Percentiles rank a stretch among this genome's conserved stretches.
Evolutionary conservation across 2,329 filamentous ascomycete genomes (phyloP).

Genomic region (Pseudogymnoascus sp.): DNA sequence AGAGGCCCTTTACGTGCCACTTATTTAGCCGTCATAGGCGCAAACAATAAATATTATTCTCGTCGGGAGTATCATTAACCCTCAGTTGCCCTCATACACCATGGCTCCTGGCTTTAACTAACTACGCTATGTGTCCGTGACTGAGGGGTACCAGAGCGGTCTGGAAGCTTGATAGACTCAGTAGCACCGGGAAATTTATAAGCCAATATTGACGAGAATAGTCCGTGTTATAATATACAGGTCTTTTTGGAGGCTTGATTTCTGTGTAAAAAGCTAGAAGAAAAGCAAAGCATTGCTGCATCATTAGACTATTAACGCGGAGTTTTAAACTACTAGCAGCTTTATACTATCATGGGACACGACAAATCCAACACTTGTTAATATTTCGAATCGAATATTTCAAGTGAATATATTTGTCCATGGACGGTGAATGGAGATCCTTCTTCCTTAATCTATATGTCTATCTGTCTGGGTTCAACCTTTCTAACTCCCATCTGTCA

Average conservation of each 20-base stretch:
- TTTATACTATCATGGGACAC: not conserved
- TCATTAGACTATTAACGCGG: not conserved
- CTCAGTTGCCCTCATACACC: not conserved
- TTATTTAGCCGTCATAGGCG: not conserved
- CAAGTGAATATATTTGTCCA: not conserved
- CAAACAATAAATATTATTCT: not conserved
- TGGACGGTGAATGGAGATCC: not conserved
- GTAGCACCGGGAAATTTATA: constrained; percentile 4
- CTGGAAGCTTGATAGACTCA: constrained; percentile 1
- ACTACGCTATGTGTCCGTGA: not conserved
- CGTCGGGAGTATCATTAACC: not conserved
- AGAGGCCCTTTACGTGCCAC: not conserved
- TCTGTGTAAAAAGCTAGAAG: not conserved
- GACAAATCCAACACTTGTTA: not conserved
- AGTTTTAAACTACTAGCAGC: not conserved
- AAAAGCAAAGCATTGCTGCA: not conserved
- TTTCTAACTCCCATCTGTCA: not conserved
- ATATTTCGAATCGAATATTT: not conserved
- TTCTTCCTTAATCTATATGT: not conserved
- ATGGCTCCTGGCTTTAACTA: not conserved
- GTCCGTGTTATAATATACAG: not conserved
- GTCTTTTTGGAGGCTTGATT: not conserved
- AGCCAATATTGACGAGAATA: not conserved
- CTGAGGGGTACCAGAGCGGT: not conserved
- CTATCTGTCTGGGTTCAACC: not conserved